Evolutionary conservation across 2,329 filamentous ascomycete species (phyloP), one percentile per base, ranked within the genome.

Genomic region (Aspergillus proliferans): DNA sequence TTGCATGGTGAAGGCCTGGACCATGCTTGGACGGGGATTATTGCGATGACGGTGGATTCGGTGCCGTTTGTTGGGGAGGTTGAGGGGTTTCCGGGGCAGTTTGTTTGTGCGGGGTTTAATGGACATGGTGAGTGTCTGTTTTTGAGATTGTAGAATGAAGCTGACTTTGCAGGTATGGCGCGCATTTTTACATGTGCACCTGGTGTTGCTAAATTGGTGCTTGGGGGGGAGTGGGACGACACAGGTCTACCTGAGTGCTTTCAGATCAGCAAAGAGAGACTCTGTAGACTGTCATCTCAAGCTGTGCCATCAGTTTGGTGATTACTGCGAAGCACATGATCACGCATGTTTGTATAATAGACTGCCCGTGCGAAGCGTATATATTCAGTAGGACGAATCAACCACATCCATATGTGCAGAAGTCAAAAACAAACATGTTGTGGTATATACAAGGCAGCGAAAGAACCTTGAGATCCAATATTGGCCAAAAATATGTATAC

Each of bases 121-220:
- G 74, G 73, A 0, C 73, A 76, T 56, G 73, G 73, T 59, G 19
- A 41, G 39, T 41, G 14, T 4, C 3, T 36, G 14, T 7, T 9
- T 36, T 9, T 7, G 34, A 14, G 1, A 6, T n/a, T 9, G 34
- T 36, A 3, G 15, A 3, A n/a, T 36, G 8, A 18, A 18, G 14
- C 34, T 36, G 15, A 21, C 39, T 19, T 12, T 24, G 5, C 8
- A 60, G 58, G 58, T 5, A 61, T 76, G 33, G 60, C 59, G 26
- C 78, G 76, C 70, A 76, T 76, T 43, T 76, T 75, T 52, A 74
- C 69, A 1, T 74, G 71, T 52, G 73, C 72, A 0, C 72, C 72
- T 0, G 73, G 71, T 1, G 47, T 76, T 15, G 72, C 62, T 2
- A 73, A 73, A 51, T 52, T 76, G 18, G 66, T 73, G 3, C 60